Evolutionary conservation across 2,329 filamentous ascomycete genomes (phyloP), one percentile per base, ranked within the genome.

Genomic region (Pestalotiopsis sp.): DNA sequence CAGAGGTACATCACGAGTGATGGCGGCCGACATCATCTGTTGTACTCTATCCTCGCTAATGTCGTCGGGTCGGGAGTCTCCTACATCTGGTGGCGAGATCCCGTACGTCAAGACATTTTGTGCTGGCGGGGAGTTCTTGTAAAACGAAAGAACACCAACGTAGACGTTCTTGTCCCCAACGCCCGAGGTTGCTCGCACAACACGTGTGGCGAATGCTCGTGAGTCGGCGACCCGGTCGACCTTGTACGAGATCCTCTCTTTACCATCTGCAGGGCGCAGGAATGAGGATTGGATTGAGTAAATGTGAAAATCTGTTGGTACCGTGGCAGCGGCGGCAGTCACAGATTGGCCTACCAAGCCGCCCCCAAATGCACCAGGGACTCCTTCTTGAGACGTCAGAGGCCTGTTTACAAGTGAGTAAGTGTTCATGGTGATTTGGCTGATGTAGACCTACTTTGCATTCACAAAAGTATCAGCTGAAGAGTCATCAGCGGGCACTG

Each of bases 111-210:
- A 27, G 20, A 27, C 20, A 58, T 58, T 23, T 17, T 23, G 20
- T 4, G 13, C 20, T 13, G 20, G 20, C 20, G 25, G 12, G 4
- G n/a, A 23, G 56, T 69, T 67, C 25, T 63, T 67, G 17, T 69
- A 68, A 41, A 70, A 72, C 2, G 70, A 69, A 12, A 72, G 27
- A 12, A 67, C 52, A 17, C 65, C 70, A 5, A 70, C 63, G 20
- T 72, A 69, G 17, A 69, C 66, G 14, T 59, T 68, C 7, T 38
- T 39, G 20, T 27, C 20, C 13, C 13, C 23, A 23, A 23, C 39
- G 62, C 68, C 63, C 20, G 65, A 57, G 5, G 38, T 39, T 4
- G 68, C 70, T 13, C 68, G 63, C 3, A 73, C 70, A 1, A 70
- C 27, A 2, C 72, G 68, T 0, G 72, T 72, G 20, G 68, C 56